Conservation (phyloP, 352 stramenopile species). For the Aphanomyces euteiches region DNA sequence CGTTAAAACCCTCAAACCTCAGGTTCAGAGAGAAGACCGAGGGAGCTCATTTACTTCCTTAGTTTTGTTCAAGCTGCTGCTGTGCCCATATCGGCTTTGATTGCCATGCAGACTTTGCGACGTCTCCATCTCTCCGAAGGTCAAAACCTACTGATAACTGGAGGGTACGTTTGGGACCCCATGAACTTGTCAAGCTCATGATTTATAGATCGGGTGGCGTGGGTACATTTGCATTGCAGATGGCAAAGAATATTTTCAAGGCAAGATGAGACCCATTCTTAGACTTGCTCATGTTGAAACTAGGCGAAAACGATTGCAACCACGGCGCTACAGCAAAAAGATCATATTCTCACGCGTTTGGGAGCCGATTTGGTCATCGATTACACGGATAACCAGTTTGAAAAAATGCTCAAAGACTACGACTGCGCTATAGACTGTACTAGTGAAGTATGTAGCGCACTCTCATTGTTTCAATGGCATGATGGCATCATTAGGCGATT, state of each 20-base stretch:
- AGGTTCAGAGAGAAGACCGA: slow-evolving; percentile 34
- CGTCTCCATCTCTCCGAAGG: slow-evolving; percentile 45
- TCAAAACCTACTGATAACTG: slow-evolving; percentile 74
- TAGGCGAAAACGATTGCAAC: slow-evolving; percentile 63
- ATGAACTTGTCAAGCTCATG: not conserved
- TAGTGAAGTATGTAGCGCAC: slow-evolving; percentile 44
- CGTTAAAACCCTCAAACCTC: slow-evolving; percentile 63
- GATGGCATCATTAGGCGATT: slow-evolving; percentile 36
- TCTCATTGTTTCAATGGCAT: not conserved
- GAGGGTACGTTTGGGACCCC: slow-evolving; percentile 37
- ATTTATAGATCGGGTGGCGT: slow-evolving; percentile 55
- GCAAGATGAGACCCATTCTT: slow-evolving; percentile 19
- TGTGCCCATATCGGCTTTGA: slow-evolving; percentile 54
- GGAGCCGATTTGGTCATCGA: slow-evolving; percentile 69
- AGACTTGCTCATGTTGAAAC: not conserved
- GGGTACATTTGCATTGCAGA: slow-evolving; percentile 65
- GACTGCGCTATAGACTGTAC: slow-evolving; percentile 78
- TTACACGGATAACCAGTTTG: slow-evolving; percentile 61
- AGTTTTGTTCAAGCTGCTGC: slow-evolving; percentile 50
- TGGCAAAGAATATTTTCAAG: slow-evolving; percentile 76
- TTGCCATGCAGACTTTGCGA: slow-evolving; percentile 52
- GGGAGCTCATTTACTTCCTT: not conserved
- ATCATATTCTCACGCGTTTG: slow-evolving; percentile 59
- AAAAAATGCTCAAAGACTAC: slow-evolving; percentile 62
- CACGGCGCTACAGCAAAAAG: slow-evolving; percentile 60